Percentiles rank a stretch among this genome's conserved stretches.
These are phyloP conservation scores for Plasmodium vinckei DNA, from an alignment of 169 alveolate genomes.

Conservation along the genomic window DNA sequence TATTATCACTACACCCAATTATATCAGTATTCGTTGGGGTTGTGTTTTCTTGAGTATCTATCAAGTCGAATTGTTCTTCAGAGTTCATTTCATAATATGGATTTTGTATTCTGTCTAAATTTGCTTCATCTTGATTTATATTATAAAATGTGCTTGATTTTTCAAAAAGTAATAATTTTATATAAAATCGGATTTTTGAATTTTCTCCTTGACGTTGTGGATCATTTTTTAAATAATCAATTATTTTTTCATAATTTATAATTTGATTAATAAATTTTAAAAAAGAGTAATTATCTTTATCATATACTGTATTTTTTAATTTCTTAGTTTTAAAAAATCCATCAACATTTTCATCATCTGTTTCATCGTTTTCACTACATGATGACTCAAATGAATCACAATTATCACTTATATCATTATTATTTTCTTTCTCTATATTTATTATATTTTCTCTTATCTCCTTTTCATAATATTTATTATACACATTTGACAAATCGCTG, in stretches of 20 bases:
- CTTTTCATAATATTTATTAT: constrained; percentile 21
- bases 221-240: constrained; percentile 61
- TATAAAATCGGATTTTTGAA: constrained; percentile 46
- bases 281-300: constrained; percentile 41
- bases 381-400: constrained; percentile 44
- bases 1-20: background rate
- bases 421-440: constrained; percentile 5
- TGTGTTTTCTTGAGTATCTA: background rate
- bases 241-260: constrained; percentile 74
- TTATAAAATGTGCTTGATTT: constrained; percentile 20
- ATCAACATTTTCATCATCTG: constrained; percentile 76
- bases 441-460: constrained; percentile 1
- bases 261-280: constrained; percentile 49
- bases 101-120: no score
- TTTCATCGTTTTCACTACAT: constrained; percentile 65
- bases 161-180: constrained; percentile 58
- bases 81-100: no score
- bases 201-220: constrained; percentile 70
- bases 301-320: constrained; percentile 71
- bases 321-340: constrained; percentile 73
- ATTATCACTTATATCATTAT: background rate
- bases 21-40: background rate
- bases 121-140: background rate
- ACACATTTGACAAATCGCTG: constrained; percentile 35
- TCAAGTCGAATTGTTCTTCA: no score